phyloP scores from a whole-genome alignment of 306 rosid genomes.

The Cicer bijugum region DNA sequence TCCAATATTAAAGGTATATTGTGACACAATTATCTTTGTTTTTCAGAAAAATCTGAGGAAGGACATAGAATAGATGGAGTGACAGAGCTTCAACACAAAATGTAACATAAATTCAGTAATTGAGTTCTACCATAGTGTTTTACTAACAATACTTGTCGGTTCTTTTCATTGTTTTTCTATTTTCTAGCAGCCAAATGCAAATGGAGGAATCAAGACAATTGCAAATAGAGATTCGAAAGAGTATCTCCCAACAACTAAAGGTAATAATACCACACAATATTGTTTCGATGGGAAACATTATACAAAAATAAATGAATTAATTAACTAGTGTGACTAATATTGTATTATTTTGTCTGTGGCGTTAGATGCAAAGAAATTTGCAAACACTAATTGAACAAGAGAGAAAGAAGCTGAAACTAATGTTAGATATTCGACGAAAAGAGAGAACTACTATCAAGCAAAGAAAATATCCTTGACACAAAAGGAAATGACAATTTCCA shows the following conservation, averaged over 20 bases:
- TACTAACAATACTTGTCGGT: no score
- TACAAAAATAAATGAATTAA: background rate
- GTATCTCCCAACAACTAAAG: constrained; percentile 53
- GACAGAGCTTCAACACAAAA: constrained; percentile 50
- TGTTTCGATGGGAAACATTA: background rate
- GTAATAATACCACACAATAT: constrained; percentile 14
- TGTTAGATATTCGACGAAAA: constrained; percentile 39
- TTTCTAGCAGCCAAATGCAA: constrained; percentile 47
- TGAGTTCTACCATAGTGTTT: background rate
- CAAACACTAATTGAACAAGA: constrained; percentile 47
- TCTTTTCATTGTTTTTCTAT: background rate
- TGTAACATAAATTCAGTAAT: constrained; percentile 39
- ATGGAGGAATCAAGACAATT: constrained; percentile 51
- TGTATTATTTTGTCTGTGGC: background rate
- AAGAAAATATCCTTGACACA: constrained; percentile 17
- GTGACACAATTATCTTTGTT: background rate
- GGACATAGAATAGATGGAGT: constrained; percentile 41
- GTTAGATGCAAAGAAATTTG: constrained; percentile 52
- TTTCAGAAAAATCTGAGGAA: constrained; percentile 48
- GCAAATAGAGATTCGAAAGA: constrained; percentile 50
- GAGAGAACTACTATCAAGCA: constrained; percentile 19
- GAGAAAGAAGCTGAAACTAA: constrained; percentile 43
- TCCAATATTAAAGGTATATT: background rate
- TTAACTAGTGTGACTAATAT: no score
- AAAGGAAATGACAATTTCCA: no score